Base-by-base conservation (phyloP, 306 rosid genomes). In the Trifolium subterraneum region DNA sequence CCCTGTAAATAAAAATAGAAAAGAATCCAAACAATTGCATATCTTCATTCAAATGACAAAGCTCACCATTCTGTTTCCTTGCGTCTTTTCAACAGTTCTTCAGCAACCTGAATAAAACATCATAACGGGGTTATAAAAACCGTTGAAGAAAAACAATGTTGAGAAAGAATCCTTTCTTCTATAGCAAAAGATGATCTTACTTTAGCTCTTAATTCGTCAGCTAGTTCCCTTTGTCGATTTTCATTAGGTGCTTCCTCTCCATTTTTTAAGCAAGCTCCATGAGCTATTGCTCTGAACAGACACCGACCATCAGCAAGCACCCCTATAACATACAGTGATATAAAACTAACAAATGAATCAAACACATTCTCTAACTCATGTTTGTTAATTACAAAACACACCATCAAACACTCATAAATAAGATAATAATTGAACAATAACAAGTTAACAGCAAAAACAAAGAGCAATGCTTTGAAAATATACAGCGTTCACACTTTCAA, bases 191-290 rank as follows among this genome's bases (percentile, higher is more conserved):
- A 7, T 38, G 15, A 13, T 56, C 82, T 84, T 87, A 93, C 98
- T 42, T 80, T 87, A 84, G 94, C 90, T 84, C 98, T 86, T 75
- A 93, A 79, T 79, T 91, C 96, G 84, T 93, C 98, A 73, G 98
- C 97, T 7, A 93, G 88, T 76, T 89, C 96, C 72, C 84, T 88
- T 66, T 93, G 96, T 29, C 82, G 88, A 62, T 68, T 84, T 64
- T 93, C 98, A 76, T 90, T 88, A 4, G 98, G 98, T n/a, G 97
- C 92, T 79, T 83, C 92, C 71, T 89, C 90, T 59, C 98, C 97
- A 63, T 84, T 81, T 74, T 85, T 87, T 74, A 93, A 83, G 82
- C 97, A 88, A 77, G 90, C 94, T 63, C 89, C 92, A 65, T 93
- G 98, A 74, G 94, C 96, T 80, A 93, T 81, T 10, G 98, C 92